Evolutionary conservation across 768 basidiomycete genomes (phyloP), one percentile per base, ranked within the genome.

Genomic region (Tylopilus sp.): DNA sequence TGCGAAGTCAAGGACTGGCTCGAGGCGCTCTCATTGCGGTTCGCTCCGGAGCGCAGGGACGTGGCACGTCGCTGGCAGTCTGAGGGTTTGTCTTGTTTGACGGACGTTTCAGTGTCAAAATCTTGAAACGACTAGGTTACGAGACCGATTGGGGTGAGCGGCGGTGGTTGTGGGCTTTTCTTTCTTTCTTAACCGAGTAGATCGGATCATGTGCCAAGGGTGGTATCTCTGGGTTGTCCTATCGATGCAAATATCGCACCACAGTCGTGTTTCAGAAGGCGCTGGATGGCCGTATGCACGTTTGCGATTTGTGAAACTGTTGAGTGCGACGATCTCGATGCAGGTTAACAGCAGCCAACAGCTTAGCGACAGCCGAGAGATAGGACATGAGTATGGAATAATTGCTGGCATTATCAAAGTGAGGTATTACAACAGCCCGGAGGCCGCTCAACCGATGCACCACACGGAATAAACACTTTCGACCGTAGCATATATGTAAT

Each of bases 21-120:
- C 36, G 60, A 61, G 2, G 53, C 48, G 17, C 60, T 61, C 26
- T 62, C 60, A 26, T 26, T 61, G 8, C 50, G 17, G 1, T 53
- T 49, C 44, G 26, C 48, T 38, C 25, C 55, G 0, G 52, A 51
- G 21, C 25, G 25, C 35, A 38, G 20, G n/a, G 54, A 40, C 3
- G 8, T 6, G 4, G 33, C 17, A 25, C 10, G 17, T 10, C 3
- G 33, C 18, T 18, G 22, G 23, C 11, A 12, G 26, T 22, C 21
- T 35, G 46, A 55, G 30, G 6, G 26, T 7, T 2, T 6, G 26
- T 28, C 10, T 10, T 28, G 8, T 2, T 28, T 28, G 26, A 6
- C 26, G 6, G 6, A 28, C 26, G 26, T 28, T 28, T 28, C 10
- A 10, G 26, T 28, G 3, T 28, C 26, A 28, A 28, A 28, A 28